phyloP scores from a whole-genome alignment of 2,329 filamentous ascomycete species.

The Aureobasidium uvarum region DNA sequence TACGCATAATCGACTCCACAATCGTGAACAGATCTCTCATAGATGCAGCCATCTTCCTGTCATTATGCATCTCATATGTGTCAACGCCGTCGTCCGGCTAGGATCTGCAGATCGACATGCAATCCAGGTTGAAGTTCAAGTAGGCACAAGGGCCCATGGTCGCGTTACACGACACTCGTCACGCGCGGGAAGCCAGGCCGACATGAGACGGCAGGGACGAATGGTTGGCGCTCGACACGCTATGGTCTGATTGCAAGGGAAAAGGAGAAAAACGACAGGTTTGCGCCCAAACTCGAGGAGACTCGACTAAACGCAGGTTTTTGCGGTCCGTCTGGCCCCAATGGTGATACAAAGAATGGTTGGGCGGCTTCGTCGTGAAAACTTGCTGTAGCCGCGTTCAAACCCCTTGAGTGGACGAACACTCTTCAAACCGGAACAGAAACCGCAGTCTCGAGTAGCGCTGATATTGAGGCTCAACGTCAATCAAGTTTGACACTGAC shows the following conservation, averaged over 20 bases:
- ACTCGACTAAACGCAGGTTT: constrained; percentile 9
- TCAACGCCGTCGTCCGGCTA: constrained; percentile 20
- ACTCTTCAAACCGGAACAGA: constrained; percentile 1
- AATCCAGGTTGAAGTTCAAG: constrained; percentile 17
- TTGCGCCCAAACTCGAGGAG: constrained; percentile 5
- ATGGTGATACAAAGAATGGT: constrained; percentile 16
- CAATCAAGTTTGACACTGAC: not conserved
- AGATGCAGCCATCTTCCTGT: constrained; percentile 5
- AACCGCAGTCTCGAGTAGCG: not conserved
- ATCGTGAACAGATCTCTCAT: not conserved
- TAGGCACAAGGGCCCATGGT: constrained; percentile 7
- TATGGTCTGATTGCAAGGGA: constrained; percentile 17
- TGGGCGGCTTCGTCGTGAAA: constrained; percentile 19
- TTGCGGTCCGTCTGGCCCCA: not conserved
- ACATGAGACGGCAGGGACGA: constrained; percentile 18
- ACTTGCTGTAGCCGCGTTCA: constrained; percentile 7
- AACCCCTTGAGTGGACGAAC: not conserved
- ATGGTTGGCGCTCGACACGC: not conserved
- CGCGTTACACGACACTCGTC: constrained; percentile 20
- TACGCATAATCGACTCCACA: not conserved
- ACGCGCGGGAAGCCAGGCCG: constrained; percentile 7
- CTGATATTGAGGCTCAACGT: not conserved
- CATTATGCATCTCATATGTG: constrained; percentile 6
- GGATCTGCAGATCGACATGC: constrained; percentile 4
- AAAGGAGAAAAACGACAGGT: constrained; percentile 22